Evolutionary conservation across 306 rosid genomes (phyloP).

Genomic region (Citrullus mucosospermus): DNA sequence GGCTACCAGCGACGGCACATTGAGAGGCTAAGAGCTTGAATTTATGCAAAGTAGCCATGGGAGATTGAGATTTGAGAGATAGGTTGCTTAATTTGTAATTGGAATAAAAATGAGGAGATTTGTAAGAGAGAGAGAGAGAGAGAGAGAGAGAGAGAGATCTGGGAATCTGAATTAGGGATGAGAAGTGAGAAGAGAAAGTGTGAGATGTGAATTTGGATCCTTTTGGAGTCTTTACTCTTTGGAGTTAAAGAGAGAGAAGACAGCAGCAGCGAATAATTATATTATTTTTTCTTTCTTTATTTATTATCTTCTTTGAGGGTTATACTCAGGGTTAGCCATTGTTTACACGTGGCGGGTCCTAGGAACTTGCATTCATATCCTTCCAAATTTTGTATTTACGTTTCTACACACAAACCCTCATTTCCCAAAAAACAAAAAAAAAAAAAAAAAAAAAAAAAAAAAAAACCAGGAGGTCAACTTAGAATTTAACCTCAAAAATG

Average conservation of each 20-base stretch:
- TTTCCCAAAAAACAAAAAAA: no score
- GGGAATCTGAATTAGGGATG: slow-evolving; percentile 15
- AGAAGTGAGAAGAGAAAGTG: neutral
- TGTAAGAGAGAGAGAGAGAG: slow-evolving; percentile 27
- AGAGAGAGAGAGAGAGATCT: slow-evolving; percentile 45
- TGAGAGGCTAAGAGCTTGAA: slow-evolving; percentile 77
- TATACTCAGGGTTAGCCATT: neutral
- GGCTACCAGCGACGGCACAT: slow-evolving; percentile 67
- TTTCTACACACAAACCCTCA: neutral
- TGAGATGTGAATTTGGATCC: neutral
- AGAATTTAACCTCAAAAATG: no score
- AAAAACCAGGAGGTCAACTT: no score
- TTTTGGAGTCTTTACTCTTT: slow-evolving; percentile 4
- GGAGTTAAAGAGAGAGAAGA: slow-evolving; percentile 10
- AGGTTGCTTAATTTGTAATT: neutral
- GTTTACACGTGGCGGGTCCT: slow-evolving; percentile 21
- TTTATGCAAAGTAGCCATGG: slow-evolving; percentile 58
- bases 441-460: no score
- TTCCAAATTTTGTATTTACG: slow-evolving; percentile 3
- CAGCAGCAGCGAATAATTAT: neutral
- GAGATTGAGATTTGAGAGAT: neutral
- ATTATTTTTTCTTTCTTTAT: neutral
- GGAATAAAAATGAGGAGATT: neutral
- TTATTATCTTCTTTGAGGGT: neutral
- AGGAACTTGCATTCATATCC: neutral